Evolutionary conservation across 345 rosid species (phyloP).

Genomic region (Theobroma cacao): DNA sequence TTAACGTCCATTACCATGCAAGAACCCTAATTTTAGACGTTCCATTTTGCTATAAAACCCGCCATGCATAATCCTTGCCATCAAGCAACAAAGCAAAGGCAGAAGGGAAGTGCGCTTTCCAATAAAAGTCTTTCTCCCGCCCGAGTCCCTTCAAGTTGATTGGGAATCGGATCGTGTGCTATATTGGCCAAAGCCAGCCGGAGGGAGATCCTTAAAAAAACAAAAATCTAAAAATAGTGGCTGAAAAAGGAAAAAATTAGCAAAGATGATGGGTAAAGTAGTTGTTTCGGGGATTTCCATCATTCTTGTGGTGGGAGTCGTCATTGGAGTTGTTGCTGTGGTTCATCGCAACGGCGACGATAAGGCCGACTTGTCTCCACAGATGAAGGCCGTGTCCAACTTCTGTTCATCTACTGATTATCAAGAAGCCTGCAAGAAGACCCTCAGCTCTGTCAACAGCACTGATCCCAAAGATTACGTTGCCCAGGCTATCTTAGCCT

Average conservation of each 20-base stretch:
- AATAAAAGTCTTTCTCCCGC: not conserved
- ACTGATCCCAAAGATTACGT: constrained; percentile 50
- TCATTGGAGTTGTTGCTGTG: constrained; percentile 31
- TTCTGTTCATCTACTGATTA: constrained; percentile 46
- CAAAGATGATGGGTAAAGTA: constrained; percentile 32
- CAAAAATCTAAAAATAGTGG: not conserved
- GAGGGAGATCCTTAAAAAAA: not conserved
- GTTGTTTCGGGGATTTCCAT: constrained; percentile 39
- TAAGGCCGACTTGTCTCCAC: constrained; percentile 15
- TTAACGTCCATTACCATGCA: not conserved
- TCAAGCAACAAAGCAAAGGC: not conserved
- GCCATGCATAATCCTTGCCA: not conserved
- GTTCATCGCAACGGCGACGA: not conserved
- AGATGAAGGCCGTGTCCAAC: constrained; percentile 35
- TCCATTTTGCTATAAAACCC: not conserved
- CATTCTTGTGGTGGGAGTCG: constrained; percentile 45
- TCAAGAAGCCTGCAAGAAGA: constrained; percentile 47
- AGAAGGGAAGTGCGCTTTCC: not conserved
- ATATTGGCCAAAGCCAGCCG: not conserved
- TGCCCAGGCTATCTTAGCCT: constrained; percentile 37
- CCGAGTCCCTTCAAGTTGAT: not conserved
- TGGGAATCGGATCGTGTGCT: not conserved
- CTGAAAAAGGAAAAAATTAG: not conserved
- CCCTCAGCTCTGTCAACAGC: constrained; percentile 36
- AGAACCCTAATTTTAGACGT: not conserved